phyloP scores from a whole-genome alignment of 345 rosid species.

The Linum trigynum region DNA sequence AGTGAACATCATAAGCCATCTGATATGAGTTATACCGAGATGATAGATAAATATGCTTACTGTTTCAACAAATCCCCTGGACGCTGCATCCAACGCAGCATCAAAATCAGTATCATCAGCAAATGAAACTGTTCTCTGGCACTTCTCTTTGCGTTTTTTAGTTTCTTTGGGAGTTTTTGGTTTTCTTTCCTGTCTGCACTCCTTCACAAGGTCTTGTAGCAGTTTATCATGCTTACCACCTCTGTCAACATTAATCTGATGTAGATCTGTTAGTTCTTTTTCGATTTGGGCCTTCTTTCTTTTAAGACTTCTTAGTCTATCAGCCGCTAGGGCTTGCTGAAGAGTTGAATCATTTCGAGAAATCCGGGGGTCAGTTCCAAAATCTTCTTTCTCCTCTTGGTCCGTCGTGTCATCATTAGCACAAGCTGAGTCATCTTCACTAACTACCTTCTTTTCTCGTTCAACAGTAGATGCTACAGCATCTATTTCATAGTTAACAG shows the following conservation, averaged over 20 bases:
- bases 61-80: conserved; percentile 83
- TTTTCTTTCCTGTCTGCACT: conserved; percentile 43
- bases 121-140: conserved; percentile 48
- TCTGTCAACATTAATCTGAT: conserved; percentile 21
- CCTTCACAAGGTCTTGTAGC: conserved; percentile 49
- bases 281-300: conserved; percentile 58
- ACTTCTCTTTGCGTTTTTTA: conserved; percentile 36
- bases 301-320: conserved; percentile 63
- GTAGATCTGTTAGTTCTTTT: conserved; percentile 43
- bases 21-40: neutral
- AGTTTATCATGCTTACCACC: conserved; percentile 28
- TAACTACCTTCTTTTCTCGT: conserved; percentile 23
- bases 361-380: conserved; percentile 23
- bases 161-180: conserved; percentile 33
- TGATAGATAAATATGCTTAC: conserved; percentile 30
- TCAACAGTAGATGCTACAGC: conserved; percentile 78
- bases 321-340: conserved; percentile 77
- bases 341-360: conserved; percentile 42
- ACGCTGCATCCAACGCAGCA: conserved; percentile 71
- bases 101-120: conserved; percentile 81
- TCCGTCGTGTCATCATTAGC: conserved; percentile 12
- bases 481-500: conserved; percentile 71
- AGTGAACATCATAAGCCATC: conserved; percentile 9
- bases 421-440: conserved; percentile 15
- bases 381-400: conserved; percentile 21